Conservation (phyloP, 176 grass and related monocot species). For the Aegilops sharonensis region DNA sequence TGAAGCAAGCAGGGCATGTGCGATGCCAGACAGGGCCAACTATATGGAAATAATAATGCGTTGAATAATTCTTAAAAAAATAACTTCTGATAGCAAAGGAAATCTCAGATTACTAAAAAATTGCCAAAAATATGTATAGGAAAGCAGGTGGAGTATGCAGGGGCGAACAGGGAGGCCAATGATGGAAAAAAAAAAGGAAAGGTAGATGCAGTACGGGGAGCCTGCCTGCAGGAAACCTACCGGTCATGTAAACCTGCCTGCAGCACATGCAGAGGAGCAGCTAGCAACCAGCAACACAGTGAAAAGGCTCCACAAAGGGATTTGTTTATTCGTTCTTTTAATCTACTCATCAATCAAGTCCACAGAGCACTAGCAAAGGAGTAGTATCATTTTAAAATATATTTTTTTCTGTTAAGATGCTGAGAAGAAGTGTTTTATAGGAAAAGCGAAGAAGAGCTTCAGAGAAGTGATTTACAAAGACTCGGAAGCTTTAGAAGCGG, state of each 20-base stretch:
- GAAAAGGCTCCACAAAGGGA: not conserved
- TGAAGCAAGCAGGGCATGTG: constrained; percentile 4
- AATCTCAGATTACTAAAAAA: not conserved
- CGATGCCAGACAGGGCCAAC: not conserved
- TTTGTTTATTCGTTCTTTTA: not conserved
- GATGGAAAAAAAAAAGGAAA: not conserved
- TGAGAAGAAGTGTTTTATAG: not conserved
- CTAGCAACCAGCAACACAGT: not conserved
- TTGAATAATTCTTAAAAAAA: no score
- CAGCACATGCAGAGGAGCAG: constrained; percentile 26
- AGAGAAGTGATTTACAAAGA: not conserved
- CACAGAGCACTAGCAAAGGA: not conserved
- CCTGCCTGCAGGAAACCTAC: not conserved
- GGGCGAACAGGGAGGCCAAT: not conserved
- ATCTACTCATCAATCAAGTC: not conserved
- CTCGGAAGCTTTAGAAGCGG: not conserved
- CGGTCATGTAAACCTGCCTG: not conserved
- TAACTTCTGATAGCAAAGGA: not conserved
- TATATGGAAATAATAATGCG: not conserved
- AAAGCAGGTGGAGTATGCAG: not conserved
- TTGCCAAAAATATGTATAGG: not conserved
- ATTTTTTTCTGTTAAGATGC: not conserved
- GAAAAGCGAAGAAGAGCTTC: not conserved
- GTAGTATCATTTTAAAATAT: not conserved
- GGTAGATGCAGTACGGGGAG: not conserved